Conservation (phyloP, 495 filamentous ascomycete species). For the Usnea hakonensis region DNA sequence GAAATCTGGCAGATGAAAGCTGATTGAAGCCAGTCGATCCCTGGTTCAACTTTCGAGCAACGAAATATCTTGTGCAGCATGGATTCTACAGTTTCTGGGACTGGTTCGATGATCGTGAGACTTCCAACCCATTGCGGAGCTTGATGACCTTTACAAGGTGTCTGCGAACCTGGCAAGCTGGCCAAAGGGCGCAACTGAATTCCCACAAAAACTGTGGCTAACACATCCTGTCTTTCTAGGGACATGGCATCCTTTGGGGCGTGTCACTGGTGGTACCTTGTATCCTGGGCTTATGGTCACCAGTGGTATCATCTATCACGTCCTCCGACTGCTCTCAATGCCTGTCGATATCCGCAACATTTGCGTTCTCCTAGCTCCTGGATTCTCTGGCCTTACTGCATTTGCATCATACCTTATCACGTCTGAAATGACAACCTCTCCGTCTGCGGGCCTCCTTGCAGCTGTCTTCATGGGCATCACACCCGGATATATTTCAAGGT, state of each 20-base stretch:
- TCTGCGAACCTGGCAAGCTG: background rate
- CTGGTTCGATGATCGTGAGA: constrained; percentile 95
- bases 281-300: constrained; percentile 99
- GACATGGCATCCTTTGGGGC: constrained; percentile 98
- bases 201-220: constrained; percentile 2
- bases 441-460: constrained; percentile 89
- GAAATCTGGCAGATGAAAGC: constrained; percentile 22
- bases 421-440: constrained; percentile 86
- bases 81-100: constrained; percentile 99
- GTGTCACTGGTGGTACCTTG: constrained; percentile 96
- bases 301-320: constrained; percentile 91
- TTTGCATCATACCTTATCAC: constrained; percentile 93
- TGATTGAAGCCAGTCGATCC: constrained; percentile 68
- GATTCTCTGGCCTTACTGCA: constrained; percentile 90
- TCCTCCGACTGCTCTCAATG: constrained; percentile 82
- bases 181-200: background rate
- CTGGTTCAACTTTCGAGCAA: constrained; percentile 99
- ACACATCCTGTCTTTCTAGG: constrained; percentile 37
- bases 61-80: constrained; percentile 92
- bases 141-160: background rate
- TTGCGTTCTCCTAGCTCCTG: constrained; percentile 93
- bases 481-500: constrained; percentile 95
- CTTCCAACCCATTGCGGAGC: background rate
- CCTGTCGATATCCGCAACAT: constrained; percentile 99
- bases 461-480: constrained; percentile 96